Evolutionary conservation across 2,329 filamentous ascomycete genomes (phyloP).

Genomic region (Chaetoscypha palmicola): DNA sequence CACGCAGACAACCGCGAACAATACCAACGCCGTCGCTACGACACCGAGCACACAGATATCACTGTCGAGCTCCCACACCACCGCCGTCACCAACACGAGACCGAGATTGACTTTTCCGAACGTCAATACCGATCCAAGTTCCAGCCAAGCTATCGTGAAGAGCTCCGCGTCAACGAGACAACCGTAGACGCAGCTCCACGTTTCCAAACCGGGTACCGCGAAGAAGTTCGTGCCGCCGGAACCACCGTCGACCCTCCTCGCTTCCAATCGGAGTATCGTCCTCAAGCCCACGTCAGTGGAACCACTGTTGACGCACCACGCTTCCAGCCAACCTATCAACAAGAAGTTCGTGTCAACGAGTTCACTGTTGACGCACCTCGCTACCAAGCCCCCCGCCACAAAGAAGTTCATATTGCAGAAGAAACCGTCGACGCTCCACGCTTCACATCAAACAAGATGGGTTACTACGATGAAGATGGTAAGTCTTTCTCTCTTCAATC

Average conservation of each 20-base stretch:
- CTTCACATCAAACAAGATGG: constrained; percentile 50
- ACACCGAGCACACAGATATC: constrained; percentile 44
- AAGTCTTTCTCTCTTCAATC: constrained; percentile 20
- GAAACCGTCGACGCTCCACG: constrained; percentile 31
- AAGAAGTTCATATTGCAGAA: constrained; percentile 24
- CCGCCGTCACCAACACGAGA: constrained; percentile 24
- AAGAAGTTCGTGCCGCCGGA: constrained; percentile 21
- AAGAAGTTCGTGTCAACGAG: constrained; percentile 38
- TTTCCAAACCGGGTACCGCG: constrained; percentile 30
- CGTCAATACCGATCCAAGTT: constrained; percentile 58
- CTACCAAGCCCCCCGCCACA: constrained; percentile 19
- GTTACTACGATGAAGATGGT: constrained; percentile 70
- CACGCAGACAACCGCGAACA: constrained; percentile 10
- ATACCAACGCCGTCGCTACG: constrained; percentile 17
- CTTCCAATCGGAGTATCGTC: constrained; percentile 27
- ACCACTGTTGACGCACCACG: constrained; percentile 30
- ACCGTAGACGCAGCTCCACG: constrained; percentile 51
- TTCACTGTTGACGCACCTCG: constrained; percentile 55
- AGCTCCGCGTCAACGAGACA: constrained; percentile 44
- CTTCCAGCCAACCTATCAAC: constrained; percentile 27
- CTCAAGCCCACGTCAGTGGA: constrained; percentile 19
- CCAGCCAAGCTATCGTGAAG: constrained; percentile 41
- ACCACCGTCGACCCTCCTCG: constrained; percentile 30
- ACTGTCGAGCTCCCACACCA: constrained; percentile 31
- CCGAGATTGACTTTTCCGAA: constrained; percentile 54